Percentiles rank a stretch among this genome's conserved stretches.
Conservation (phyloP, 768 basidiomycete genomes). For the Dictyophora rubrovolvata region DNA sequence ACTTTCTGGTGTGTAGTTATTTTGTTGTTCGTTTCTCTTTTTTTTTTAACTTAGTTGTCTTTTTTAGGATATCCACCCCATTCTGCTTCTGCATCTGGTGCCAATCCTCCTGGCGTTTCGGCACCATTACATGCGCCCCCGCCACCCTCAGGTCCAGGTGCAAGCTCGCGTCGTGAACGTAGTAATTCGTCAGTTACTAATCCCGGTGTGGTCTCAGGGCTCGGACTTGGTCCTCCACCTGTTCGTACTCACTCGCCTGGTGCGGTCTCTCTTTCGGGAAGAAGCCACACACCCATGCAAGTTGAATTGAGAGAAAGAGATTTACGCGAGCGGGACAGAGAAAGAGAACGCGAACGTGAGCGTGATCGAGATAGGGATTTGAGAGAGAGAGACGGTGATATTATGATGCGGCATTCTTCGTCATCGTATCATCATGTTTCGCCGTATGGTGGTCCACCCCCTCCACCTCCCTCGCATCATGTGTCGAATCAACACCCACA, state of each 20-base stretch:
- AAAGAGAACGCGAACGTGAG: background rate
- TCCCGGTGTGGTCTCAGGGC: background rate
- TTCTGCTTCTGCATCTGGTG: background rate
- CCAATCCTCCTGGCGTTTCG: too few species aligned
- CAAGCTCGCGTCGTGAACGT: background rate
- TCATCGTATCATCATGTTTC: background rate
- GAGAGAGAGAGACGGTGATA: conserved; percentile 3
- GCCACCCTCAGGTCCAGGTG: background rate
- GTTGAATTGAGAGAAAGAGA: background rate
- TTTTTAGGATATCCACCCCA: background rate
- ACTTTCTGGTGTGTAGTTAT: background rate
- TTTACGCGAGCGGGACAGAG: too few species aligned
- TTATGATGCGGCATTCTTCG: background rate
- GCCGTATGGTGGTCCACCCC: background rate
- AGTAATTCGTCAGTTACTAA: background rate
- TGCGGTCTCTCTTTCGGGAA: background rate
- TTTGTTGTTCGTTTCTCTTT: background rate
- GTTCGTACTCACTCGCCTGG: background rate
- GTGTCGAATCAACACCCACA: background rate
- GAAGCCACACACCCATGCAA: background rate
- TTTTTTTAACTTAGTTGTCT: background rate
- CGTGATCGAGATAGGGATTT: conserved; percentile 4
- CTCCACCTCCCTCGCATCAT: background rate
- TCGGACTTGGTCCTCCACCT: background rate
- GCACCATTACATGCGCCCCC: too few species aligned